Percentiles rank a stretch among this genome's conserved stretches.
These are phyloP conservation scores for Spirogloea muscicola DNA, from an alignment of 139 green algal genomes.

Conservation along the genomic window DNA sequence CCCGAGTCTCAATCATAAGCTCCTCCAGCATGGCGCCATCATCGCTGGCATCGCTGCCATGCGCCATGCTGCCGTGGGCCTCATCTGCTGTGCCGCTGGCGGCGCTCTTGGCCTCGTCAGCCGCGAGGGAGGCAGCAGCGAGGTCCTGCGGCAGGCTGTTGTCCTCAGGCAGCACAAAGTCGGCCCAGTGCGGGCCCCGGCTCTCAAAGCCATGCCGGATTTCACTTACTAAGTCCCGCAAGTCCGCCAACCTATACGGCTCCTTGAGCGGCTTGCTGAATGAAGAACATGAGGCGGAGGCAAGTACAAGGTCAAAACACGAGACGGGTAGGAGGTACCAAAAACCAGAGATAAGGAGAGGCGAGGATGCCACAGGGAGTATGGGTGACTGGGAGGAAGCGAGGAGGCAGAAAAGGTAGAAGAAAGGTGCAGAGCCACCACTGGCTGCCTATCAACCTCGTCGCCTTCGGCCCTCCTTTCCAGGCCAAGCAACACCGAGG, in stretches of 20 bases:
- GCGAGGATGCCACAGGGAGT: too few relatives aligned
- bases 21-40: constrained; percentile 23
- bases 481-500: too few relatives aligned
- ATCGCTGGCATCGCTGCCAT: too few relatives aligned
- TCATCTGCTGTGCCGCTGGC: too few relatives aligned
- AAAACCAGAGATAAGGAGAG: too few relatives aligned
- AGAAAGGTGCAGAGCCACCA: neutral
- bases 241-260: constrained; percentile 17
- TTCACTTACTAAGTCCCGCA: neutral
- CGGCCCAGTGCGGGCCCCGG: neutral
- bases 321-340: too few relatives aligned
- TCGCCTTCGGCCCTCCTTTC: too few relatives aligned
- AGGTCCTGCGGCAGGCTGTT: constrained; percentile 28
- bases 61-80: too few relatives aligned
- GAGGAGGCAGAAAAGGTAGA: neutral
- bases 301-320: too few relatives aligned
- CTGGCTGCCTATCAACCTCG: neutral
- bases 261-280: constrained; percentile 33
- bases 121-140: constrained; percentile 17
- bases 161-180: constrained; percentile 29
- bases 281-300: too few relatives aligned
- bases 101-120: neutral
- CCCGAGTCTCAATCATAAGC: constrained; percentile 24
- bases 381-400: too few relatives aligned
- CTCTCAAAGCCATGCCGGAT: constrained; percentile 19